Conservation (phyloP, 2,329 filamentous ascomycete genomes). For the Curvularia spicifera region DNA sequence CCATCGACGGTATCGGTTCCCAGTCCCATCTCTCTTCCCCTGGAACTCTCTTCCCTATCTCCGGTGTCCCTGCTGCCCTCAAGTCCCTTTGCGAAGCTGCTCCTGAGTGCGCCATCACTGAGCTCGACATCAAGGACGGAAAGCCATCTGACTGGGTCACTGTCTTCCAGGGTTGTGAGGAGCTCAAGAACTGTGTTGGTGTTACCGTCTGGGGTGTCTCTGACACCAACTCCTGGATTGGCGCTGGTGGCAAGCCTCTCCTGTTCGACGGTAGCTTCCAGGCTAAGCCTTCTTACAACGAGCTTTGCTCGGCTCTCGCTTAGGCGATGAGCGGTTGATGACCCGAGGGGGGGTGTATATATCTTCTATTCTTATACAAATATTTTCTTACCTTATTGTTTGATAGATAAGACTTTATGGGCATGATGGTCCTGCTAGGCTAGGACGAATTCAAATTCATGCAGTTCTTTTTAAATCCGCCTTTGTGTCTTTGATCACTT, state of each 20-base stretch:
- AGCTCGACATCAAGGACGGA: slow-evolving; percentile 70
- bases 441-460: too few species aligned
- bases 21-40: slow-evolving; percentile 61
- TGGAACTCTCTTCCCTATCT: slow-evolving; percentile 48
- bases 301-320: slow-evolving; percentile 25
- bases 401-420: too few species aligned
- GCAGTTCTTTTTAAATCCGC: too few species aligned
- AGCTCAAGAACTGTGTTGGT: slow-evolving; percentile 66
- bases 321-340: not conserved
- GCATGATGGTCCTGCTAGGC: too few species aligned
- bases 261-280: slow-evolving; percentile 52
- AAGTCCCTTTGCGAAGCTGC: slow-evolving; percentile 60
- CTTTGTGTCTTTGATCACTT: too few species aligned
- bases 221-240: slow-evolving; percentile 54
- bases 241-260: slow-evolving; percentile 46
- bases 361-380: too few species aligned
- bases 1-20: slow-evolving; percentile 69
- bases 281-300: slow-evolving; percentile 52
- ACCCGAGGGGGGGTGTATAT: too few species aligned
- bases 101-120: slow-evolving; percentile 68
- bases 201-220: slow-evolving; percentile 67
- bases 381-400: too few species aligned
- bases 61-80: slow-evolving; percentile 58
- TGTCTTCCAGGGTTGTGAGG: slow-evolving; percentile 62
- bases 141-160: slow-evolving; percentile 64